Percentiles rank a stretch among this genome's conserved stretches.
Evolutionary conservation across 192 early-diverging fungal genomes (phyloP).

Genomic region (Coemansia sp.): DNA sequence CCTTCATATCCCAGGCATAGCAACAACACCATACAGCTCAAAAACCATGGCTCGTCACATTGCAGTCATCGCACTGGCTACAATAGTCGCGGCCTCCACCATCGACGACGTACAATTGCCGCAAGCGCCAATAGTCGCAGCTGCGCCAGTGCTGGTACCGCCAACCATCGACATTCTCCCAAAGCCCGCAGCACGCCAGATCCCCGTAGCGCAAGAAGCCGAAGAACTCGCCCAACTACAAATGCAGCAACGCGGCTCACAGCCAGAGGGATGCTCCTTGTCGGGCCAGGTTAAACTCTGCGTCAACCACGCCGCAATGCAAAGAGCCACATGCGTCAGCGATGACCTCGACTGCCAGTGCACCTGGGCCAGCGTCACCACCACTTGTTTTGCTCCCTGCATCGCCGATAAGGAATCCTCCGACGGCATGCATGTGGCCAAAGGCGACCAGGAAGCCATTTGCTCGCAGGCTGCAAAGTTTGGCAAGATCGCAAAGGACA

Average conservation of each 20-base stretch:
- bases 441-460: slow-evolving; percentile 33
- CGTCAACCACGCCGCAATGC: slow-evolving; percentile 51
- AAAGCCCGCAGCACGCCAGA: background rate
- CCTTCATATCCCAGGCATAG: no score
- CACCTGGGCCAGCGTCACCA: slow-evolving; percentile 38
- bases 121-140: slow-evolving; percentile 11
- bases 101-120: background rate
- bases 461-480: slow-evolving; percentile 54
- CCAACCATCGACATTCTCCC: background rate
- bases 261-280: slow-evolving; percentile 26
- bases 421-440: slow-evolving; percentile 46
- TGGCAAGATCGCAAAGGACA: slow-evolving; percentile 50
- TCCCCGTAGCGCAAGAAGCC: background rate
- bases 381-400: slow-evolving; percentile 50
- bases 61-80: background rate
- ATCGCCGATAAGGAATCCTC: slow-evolving; percentile 34
- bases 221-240: slow-evolving; percentile 7
- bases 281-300: slow-evolving; percentile 49
- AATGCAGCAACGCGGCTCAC: background rate
- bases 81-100: background rate
- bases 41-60: background rate
- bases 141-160: slow-evolving; percentile 10
- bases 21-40: background rate
- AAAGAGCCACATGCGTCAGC: slow-evolving; percentile 36
- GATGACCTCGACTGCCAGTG: slow-evolving; percentile 56